phyloP scores from a whole-genome alignment of 208 protist genomes.

The Leishmania braziliensis region DNA sequence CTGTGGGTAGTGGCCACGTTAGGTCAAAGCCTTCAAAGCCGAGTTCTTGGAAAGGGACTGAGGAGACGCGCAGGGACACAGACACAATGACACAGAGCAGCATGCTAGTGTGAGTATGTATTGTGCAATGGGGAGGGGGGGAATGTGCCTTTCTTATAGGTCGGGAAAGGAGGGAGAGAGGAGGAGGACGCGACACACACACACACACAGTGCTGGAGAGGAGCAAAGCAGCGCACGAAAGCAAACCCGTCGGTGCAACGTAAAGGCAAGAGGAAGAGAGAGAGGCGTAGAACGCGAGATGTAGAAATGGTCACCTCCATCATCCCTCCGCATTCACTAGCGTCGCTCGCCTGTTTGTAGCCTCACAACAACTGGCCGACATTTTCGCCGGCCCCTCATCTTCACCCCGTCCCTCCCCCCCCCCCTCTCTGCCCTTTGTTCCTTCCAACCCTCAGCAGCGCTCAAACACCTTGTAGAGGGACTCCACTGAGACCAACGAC shows the following conservation, averaged over 20 bases:
- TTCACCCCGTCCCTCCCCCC: neutral
- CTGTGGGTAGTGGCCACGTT: neutral
- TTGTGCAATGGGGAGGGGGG: neutral
- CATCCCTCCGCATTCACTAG: no score
- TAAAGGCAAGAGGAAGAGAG: neutral
- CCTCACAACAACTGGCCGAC: neutral
- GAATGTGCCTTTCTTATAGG: neutral
- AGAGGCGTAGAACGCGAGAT: neutral
- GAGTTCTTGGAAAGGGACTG: neutral
- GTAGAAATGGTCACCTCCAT: neutral
- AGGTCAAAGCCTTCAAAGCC: neutral
- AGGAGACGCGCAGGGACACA: neutral
- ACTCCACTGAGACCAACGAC: slow-evolving; percentile 81
- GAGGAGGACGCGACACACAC: neutral
- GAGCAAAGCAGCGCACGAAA: neutral
- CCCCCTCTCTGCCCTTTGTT: neutral
- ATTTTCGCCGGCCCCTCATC: neutral
- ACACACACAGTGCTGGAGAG: neutral
- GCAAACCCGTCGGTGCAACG: neutral
- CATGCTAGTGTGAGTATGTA: neutral
- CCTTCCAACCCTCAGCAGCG: slow-evolving; percentile 56
- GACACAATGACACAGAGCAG: neutral
- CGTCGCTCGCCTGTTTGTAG: neutral
- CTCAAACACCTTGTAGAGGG: slow-evolving; percentile 92
- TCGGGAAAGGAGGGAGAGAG: neutral